Base-by-base conservation (phyloP, 495 filamentous ascomycete species). In the Pyrenula massariospora region DNA sequence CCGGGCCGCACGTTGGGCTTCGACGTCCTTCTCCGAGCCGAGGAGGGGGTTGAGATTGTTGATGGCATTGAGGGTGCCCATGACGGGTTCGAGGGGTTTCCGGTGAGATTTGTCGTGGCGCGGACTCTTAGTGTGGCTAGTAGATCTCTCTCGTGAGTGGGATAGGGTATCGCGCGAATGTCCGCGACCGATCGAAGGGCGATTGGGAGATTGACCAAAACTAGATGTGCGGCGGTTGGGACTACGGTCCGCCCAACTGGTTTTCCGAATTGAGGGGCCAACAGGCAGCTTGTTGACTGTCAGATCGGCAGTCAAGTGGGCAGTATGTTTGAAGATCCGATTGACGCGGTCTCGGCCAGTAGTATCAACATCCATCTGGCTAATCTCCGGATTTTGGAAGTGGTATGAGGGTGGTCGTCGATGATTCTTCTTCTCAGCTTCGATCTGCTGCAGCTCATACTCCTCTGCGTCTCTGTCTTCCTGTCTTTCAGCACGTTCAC, bases 361-460 rank as follows among this genome's bases (percentile, higher is more conserved):
- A 20, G 19, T 52, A 10, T 52, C 50, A 19, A 52, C 19, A 19
- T 52, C 50, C 50, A 52, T 52, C 15, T 42, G 31, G 10, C 19
- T 52, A 5, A 52, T 24, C 50, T 52, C 50, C 8, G 50, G 50
- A 19, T 52, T 52, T 52, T 52, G 50, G 22, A 24, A 59, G 20
- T 48, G 22, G 12, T 24, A 12, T 10, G 51, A 50, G n/a, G 42
- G 60, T 48, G 56, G 25, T 0, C 57, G 60, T 24, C 56, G 56
- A n/a, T 59, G 54, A 22, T 62, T 55, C 47, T 65, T 58, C 19
- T 63, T 59, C 52, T 58, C 62, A 20, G 62, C 65, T 52, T 80
- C 77, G 24, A 85, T 65, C 3, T 77, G 65, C 56, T 77, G 67
- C 61, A 86, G 68, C 61, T 93, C 89, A 50, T 86, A 84, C 2